Evolutionary conservation across 2,329 filamentous ascomycete species (phyloP).

Genomic region (Aspergillus ruber): DNA sequence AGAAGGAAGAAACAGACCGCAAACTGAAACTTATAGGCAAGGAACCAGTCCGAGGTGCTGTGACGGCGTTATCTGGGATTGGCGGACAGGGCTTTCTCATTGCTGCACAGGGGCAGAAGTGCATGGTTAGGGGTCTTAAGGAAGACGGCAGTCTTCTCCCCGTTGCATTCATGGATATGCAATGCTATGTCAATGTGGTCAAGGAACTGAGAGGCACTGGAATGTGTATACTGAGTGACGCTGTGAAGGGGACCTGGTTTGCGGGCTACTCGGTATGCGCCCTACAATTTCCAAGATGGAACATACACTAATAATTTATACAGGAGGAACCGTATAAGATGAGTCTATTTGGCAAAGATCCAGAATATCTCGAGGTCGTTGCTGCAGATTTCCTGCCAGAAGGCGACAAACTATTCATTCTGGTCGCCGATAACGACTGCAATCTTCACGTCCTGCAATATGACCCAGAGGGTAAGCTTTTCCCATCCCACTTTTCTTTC

Average conservation of each 20-base stretch:
- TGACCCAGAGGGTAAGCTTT: conserved; percentile 76
- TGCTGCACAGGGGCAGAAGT: conserved; percentile 90
- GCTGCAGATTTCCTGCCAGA: conserved; percentile 84
- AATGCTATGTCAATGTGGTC: conserved; percentile 80
- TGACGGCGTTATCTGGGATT: conserved; percentile 78
- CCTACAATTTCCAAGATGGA: background rate
- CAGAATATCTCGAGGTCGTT: conserved; percentile 69
- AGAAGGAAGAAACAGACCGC: conserved; percentile 74
- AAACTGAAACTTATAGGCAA: conserved; percentile 79
- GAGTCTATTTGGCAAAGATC: conserved; percentile 83
- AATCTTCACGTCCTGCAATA: conserved; percentile 88
- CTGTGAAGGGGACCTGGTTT: conserved; percentile 91
- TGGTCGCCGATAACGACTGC: conserved; percentile 76
- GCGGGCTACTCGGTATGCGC: conserved; percentile 69
- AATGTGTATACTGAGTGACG: conserved; percentile 80
- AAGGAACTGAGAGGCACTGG: conserved; percentile 79
- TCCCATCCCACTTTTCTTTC: background rate
- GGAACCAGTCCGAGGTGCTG: conserved; percentile 86
- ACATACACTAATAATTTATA: conserved; percentile 5
- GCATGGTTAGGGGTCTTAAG: conserved; percentile 91
- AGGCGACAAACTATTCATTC: conserved; percentile 71
- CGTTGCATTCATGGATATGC: conserved; percentile 97
- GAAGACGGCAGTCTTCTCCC: conserved; percentile 89
- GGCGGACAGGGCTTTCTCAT: conserved; percentile 84
- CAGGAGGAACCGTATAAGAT: conserved; percentile 92